Conservation (phyloP, 2,329 filamentous ascomycete genomes). For the Phialemoniopsis sp. region DNA sequence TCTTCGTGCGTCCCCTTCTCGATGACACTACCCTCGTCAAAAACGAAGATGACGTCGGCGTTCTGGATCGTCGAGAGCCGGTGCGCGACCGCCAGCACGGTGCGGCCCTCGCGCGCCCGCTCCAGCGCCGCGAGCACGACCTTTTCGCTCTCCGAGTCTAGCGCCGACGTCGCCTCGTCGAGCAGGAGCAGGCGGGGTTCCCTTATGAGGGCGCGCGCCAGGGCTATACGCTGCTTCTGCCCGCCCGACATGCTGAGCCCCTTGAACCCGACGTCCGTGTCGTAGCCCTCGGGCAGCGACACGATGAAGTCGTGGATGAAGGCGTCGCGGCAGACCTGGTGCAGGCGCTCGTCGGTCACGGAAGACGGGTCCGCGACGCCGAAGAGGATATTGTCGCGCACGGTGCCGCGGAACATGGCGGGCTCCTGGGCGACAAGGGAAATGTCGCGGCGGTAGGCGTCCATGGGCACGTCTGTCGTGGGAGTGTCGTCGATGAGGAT, state of each 20-base stretch:
- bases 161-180: conserved; percentile 39
- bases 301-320: conserved; percentile 70
- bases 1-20: conserved; percentile 38
- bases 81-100: conserved; percentile 50
- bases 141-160: conserved; percentile 37
- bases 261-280: conserved; percentile 31
- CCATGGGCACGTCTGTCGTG: conserved; percentile 37
- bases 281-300: conserved; percentile 26
- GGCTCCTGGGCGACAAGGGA: conserved; percentile 31
- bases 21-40: conserved; percentile 48
- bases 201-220: conserved; percentile 34
- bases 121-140: conserved; percentile 23
- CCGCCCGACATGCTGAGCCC: conserved; percentile 37
- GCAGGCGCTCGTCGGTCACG: conserved; percentile 45
- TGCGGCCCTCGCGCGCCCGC: conserved; percentile 22
- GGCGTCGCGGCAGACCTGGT: conserved; percentile 70
- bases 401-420: conserved; percentile 21
- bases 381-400: conserved; percentile 30
- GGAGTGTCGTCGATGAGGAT: conserved; percentile 44
- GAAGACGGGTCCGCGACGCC: conserved; percentile 18
- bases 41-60: conserved; percentile 45
- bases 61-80: conserved; percentile 29
- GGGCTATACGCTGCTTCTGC: conserved; percentile 38
- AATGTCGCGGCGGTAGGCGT: conserved; percentile 1
- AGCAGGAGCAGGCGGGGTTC: conserved; percentile 35